Conservation (phyloP, 352 stramenopile species). For the Elongisporangium senticosum region DNA sequence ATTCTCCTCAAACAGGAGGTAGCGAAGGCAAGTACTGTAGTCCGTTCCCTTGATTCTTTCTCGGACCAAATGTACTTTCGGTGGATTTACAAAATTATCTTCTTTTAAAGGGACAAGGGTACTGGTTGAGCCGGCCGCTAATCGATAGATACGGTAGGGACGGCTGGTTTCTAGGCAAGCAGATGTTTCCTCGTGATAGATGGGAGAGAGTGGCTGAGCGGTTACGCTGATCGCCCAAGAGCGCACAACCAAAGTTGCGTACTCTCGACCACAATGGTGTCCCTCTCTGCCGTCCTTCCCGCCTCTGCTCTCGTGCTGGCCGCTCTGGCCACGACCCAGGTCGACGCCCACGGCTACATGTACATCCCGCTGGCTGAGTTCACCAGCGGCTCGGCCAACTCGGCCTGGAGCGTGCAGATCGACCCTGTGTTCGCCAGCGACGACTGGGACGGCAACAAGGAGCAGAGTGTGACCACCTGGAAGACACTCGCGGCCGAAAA, state of each 20-base stretch:
- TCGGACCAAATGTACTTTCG: too few relatives aligned
- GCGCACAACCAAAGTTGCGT: not conserved
- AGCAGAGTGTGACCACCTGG: constrained; percentile 18
- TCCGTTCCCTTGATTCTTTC: too few relatives aligned
- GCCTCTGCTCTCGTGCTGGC: constrained; percentile 13
- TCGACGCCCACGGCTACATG: constrained; percentile 26
- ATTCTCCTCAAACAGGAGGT: too few relatives aligned
- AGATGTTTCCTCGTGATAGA: not conserved
- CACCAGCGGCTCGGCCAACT: constrained; percentile 16
- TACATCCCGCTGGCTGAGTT: constrained; percentile 24
- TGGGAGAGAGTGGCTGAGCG: not conserved
- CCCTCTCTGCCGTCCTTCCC: not conserved
- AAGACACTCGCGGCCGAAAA: constrained; percentile 8
- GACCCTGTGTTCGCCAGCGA: constrained; percentile 20
- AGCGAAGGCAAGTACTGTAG: too few relatives aligned
- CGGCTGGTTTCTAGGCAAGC: not conserved
- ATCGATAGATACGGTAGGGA: not conserved
- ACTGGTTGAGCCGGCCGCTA: not conserved
- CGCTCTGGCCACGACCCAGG: constrained; percentile 13
- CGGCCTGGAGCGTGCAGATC: constrained; percentile 29
- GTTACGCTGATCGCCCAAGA: not conserved
- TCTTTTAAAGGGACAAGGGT: not conserved
- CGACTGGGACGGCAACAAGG: constrained; percentile 29
- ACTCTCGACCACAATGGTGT: not conserved
- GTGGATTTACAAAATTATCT: too few relatives aligned